Percentiles rank a stretch among this genome's conserved stretches.
Evolutionary conservation across 306 rosid species (phyloP).

Genomic region (Arachis hypogaea): DNA sequence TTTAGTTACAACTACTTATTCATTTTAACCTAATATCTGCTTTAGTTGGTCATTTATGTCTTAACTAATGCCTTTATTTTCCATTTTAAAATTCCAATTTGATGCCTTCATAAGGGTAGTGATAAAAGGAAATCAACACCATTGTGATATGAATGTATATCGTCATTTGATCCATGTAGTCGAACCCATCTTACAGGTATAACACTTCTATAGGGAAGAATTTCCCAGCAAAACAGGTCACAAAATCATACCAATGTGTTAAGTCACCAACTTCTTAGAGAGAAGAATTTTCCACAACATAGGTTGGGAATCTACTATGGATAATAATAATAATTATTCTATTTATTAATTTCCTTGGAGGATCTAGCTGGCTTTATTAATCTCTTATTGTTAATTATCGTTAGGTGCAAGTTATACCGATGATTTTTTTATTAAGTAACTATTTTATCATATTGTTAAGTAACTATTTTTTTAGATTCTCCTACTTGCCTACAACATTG

Average conservation of each 20-base stretch:
- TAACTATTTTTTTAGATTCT: no score
- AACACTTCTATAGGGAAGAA: no score
- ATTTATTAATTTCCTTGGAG: neutral
- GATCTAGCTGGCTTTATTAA: neutral
- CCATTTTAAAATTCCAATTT: neutral
- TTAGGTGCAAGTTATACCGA: neutral
- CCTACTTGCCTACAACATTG: no score
- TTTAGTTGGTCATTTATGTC: neutral
- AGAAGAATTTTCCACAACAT: neutral
- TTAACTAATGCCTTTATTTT: neutral
- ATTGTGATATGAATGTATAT: neutral
- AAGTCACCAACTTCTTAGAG: neutral
- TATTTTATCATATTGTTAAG: neutral
- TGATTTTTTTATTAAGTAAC: neutral
- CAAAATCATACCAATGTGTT: neutral
- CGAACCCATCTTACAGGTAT: no score
- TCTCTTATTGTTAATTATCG: neutral
- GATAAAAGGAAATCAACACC: neutral
- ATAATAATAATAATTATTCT: neutral
- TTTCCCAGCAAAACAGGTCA: constrained; percentile 20
- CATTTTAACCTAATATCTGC: neutral
- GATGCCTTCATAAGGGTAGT: neutral
- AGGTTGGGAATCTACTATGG: neutral
- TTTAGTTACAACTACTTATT: neutral
- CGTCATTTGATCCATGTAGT: no score